Conservation (phyloP, 225 moss, liverwort and hornwort genomes). For the Marchantia paleacea region DNA sequence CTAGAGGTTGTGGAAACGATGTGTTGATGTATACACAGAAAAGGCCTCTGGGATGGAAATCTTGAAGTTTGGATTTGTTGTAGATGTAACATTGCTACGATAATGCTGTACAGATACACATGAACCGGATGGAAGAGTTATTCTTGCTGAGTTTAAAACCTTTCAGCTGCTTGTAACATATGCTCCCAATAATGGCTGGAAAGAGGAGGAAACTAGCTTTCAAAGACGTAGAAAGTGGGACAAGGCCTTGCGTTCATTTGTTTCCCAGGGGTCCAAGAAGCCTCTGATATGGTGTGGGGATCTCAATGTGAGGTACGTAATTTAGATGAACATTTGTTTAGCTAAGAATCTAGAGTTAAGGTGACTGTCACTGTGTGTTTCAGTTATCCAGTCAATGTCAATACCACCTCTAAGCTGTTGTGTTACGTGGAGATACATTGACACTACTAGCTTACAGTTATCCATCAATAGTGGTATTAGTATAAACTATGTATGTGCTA, state of each 20-base stretch:
- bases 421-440: not conserved
- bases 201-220: conserved; percentile 71
- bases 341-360: not conserved
- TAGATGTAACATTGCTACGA: not conserved
- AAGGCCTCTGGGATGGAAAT: too few species aligned
- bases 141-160: conserved; percentile 70
- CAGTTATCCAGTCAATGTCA: not conserved
- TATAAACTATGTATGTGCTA: not conserved
- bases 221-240: conserved; percentile 75
- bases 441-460: not conserved
- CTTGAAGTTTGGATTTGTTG: too few species aligned
- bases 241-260: conserved; percentile 59
- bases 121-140: conserved; percentile 69
- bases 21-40: too few species aligned
- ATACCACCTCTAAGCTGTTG: not conserved
- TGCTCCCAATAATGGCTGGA: conserved; percentile 89
- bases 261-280: conserved; percentile 53
- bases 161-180: conserved; percentile 75
- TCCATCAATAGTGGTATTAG: not conserved
- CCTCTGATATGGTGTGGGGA: conserved; percentile 78
- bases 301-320: conserved; percentile 39
- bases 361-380: not conserved
- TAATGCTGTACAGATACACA: conserved; percentile 43
- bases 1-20: too few species aligned
- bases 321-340: not conserved